A percentile compares a stretch with the other conserved stretches of the same genome.
Conservation (phyloP, 768 basidiomycete genomes). For the Pleurotus platypus region DNA sequence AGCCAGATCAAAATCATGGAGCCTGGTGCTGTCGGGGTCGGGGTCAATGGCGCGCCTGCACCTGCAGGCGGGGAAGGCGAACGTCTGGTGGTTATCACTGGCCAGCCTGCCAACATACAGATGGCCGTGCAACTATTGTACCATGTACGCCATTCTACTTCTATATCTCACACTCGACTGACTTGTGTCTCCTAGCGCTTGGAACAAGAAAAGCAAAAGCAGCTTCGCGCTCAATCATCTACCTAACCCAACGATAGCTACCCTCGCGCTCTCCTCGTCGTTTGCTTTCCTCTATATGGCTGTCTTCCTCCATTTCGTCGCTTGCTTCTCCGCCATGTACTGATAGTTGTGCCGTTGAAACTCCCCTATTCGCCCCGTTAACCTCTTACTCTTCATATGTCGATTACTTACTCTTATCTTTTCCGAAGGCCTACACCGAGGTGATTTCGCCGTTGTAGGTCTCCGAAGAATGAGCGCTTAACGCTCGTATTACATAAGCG, state of each 20-base stretch:
- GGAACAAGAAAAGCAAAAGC: slow-evolving; percentile 90
- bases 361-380: background rate
- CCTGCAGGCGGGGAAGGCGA: slow-evolving; percentile 81
- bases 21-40: slow-evolving; percentile 75
- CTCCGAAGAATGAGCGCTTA: background rate
- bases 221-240: slow-evolving; percentile 41
- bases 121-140: slow-evolving; percentile 93
- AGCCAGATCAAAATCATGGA: slow-evolving; percentile 99
- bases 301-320: background rate
- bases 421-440: background rate
- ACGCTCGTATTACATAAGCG: slow-evolving; percentile 10
- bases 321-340: background rate
- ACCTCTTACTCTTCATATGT: background rate
- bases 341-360: background rate
- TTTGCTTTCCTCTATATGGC: background rate
- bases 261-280: background rate
- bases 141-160: slow-evolving; percentile 49
- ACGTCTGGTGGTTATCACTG: slow-evolving; percentile 93
- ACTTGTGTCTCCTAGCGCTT: slow-evolving; percentile 50
- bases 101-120: slow-evolving; percentile 92
- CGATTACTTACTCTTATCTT: background rate
- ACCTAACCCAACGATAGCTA: slow-evolving; percentile 6
- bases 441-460: no score
- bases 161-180: slow-evolving; percentile 4
- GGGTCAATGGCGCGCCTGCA: slow-evolving; percentile 65